Conservation (phyloP, 306 rosid genomes). For the Mimosa bimucronata region DNA sequence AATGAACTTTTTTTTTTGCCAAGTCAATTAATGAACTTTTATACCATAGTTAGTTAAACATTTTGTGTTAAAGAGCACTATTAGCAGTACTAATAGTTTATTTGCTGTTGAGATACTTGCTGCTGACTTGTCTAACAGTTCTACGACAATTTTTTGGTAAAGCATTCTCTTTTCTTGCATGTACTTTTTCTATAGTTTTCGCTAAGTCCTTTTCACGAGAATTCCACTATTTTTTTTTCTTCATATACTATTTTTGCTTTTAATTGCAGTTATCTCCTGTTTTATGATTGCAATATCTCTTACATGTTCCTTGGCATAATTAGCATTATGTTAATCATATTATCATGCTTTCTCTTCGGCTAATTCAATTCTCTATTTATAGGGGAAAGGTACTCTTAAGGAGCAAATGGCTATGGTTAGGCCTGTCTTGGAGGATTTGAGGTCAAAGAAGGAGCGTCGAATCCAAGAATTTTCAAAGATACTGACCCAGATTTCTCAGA, state of each 20-base stretch:
- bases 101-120: neutral
- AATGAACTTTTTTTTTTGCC: too few species aligned
- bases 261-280: neutral
- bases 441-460: constrained; percentile 69
- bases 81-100: neutral
- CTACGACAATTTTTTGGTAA: neutral
- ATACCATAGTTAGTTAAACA: neutral
- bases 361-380: constrained; percentile 44
- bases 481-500: constrained; percentile 62
- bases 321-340: constrained; percentile 29
- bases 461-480: constrained; percentile 63
- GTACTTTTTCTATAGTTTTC: constrained; percentile 3
- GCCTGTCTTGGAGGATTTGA: constrained; percentile 74
- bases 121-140: constrained; percentile 9
- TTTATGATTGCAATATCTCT: constrained; percentile 22
- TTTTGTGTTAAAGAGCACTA: constrained; percentile 5
- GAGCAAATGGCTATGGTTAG: constrained; percentile 62
- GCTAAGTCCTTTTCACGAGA: neutral
- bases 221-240: constrained; percentile 21
- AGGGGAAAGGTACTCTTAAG: constrained; percentile 77
- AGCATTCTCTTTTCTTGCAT: neutral
- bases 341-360: constrained; percentile 23
- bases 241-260: constrained; percentile 4
- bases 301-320: constrained; percentile 7
- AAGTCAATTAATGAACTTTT: neutral